Base-by-base conservation (phyloP, 495 filamentous ascomycete genomes). In the Tuber magnatum region DNA sequence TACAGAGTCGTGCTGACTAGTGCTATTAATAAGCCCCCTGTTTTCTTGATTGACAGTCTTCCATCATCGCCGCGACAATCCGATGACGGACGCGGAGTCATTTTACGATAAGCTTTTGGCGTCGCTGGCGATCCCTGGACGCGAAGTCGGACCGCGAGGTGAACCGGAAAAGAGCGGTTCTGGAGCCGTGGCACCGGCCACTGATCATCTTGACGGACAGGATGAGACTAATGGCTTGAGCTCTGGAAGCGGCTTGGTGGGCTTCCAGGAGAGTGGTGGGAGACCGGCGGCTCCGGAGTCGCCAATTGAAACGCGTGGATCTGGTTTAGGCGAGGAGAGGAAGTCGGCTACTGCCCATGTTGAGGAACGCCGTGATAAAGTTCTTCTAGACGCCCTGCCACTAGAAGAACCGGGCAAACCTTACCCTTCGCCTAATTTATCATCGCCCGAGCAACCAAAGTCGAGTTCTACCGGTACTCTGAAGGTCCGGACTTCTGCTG, bases 21-120 rank as follows among this genome's bases (percentile, higher is more conserved):
- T 65, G 28, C 56, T 65, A 35, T 65, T 65, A 16, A 65, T 65
- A 65, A 65, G 56, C 56, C 56, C 56, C 56, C 56, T 65, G 28
- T 65, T 65, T 65, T 65, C 56, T 65, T 65, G 28, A 35, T 65
- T 35, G 56, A 65, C 28, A 14, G 56, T 65, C 28, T 32, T 35
- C 28, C 28, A 35, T 20, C 56, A 4, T 28, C 56, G 6, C 56
- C 56, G 14, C 28, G 56, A 20, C 28, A 35, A 32, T 65, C 61
- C 61, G 73, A 81, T 81, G 73, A 81, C 79, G 61, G 79, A 81
- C 69, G 80, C 80, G 70, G 79, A 81, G 39, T 75, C 72, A 42
- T 81, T 81, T 44, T 81, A 81, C 76, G 80, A 81, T 71, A 81
- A 76, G 39, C 76, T 81, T 61, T 40, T 81, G 69, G 80, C 80